Evolutionary conservation across 164 flowering plant genomes (phyloP).

Genomic region (Vitis labrusca): DNA sequence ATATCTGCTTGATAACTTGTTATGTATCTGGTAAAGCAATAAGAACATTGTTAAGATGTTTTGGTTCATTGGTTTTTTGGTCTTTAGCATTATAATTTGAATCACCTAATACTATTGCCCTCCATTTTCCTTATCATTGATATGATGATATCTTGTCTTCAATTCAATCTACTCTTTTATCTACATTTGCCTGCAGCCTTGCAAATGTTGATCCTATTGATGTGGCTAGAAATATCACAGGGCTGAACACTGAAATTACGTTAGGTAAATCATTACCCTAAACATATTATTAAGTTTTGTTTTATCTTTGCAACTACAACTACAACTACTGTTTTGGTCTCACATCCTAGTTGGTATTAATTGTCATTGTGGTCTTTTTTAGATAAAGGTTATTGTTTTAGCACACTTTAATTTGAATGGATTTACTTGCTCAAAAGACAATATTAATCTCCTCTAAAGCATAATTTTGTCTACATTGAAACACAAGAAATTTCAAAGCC

Average conservation of each 20-base stretch:
- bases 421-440: no score
- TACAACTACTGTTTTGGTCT: conserved; percentile 4
- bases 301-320: conserved; percentile 1
- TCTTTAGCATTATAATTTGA: not conserved
- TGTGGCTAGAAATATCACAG: conserved; percentile 73
- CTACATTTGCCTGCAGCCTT: conserved; percentile 53
- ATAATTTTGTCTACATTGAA: no score
- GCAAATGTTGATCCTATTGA: conserved; percentile 98
- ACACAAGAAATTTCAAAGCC: no score
- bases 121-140: not conserved
- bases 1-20: no score
- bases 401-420: no score
- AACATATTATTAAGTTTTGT: not conserved
- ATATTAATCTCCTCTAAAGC: no score
- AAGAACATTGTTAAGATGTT: no score
- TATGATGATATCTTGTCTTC: not conserved
- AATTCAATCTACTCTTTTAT: conserved; percentile 3
- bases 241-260: conserved; percentile 92
- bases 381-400: no score
- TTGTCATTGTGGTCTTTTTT: not conserved
- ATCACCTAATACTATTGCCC: not conserved
- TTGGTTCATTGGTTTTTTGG: no score
- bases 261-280: conserved; percentile 51
- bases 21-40: no score
- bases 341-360: conserved; percentile 7